Percentiles rank a stretch among this genome's conserved stretches.
Evolutionary conservation across 768 basidiomycete species (phyloP).

Genomic region (Termitomyces sp.): DNA sequence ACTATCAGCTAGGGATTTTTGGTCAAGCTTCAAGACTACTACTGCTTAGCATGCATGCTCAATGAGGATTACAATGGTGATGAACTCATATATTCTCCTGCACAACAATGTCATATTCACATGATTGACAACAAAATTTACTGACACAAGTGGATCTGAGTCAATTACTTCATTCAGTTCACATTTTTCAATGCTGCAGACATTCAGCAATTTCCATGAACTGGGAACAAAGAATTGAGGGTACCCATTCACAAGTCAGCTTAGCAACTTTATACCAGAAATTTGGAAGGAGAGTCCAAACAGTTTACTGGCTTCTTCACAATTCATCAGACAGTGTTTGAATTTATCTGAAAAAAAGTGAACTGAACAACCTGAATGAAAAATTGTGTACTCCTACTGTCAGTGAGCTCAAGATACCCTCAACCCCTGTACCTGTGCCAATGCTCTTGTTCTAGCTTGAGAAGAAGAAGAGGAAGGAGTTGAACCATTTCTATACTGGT

Average conservation of each 20-base stretch:
- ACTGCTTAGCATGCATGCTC: constrained; percentile 24
- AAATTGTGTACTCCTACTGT: too few relatives aligned
- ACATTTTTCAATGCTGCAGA: too few relatives aligned
- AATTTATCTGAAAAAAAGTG: too few relatives aligned
- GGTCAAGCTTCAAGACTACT: constrained; percentile 23
- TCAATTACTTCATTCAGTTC: too few relatives aligned
- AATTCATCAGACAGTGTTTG: too few relatives aligned
- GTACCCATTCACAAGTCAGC: too few relatives aligned
- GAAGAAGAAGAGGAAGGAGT: constrained; percentile 5
- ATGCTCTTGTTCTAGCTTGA: constrained; percentile 25
- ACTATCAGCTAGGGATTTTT: constrained; percentile 20
- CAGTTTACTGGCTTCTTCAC: too few relatives aligned
- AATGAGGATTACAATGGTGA: constrained; percentile 13
- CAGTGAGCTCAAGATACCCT: constrained; percentile 32
- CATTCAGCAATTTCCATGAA: too few relatives aligned
- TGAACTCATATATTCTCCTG: constrained; percentile 9
- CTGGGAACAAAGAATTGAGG: too few relatives aligned
- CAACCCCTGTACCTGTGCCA: constrained; percentile 24
- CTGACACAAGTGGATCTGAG: constrained; percentile 24
- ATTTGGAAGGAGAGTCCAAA: too few relatives aligned
- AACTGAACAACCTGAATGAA: too few relatives aligned
- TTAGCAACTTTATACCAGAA: too few relatives aligned
- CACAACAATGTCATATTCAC: constrained; percentile 10
- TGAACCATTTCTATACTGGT: constrained; percentile 19
- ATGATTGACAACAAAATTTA: constrained; percentile 24